Percentiles rank a stretch among this genome's conserved stretches.
phyloP scores from a whole-genome alignment of 2,329 filamentous ascomycete genomes.

The Calonectria pseudoreteaudii region DNA sequence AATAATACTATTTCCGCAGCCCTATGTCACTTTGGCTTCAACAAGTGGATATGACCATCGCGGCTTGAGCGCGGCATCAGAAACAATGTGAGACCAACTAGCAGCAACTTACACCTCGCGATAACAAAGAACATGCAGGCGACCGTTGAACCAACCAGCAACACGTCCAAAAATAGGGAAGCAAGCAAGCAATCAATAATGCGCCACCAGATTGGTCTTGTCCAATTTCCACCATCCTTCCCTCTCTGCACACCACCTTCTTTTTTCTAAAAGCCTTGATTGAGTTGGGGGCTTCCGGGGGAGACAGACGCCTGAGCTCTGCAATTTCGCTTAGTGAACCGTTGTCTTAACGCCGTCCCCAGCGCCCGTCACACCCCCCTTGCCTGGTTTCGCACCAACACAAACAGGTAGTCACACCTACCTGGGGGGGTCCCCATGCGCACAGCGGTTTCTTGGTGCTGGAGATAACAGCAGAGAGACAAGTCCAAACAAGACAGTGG shows the following conservation, averaged over 20 bases:
- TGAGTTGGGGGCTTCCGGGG: background rate
- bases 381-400: background rate
- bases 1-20: background rate
- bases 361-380: conserved; percentile 18
- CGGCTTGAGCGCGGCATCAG: background rate
- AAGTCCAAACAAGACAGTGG: conserved; percentile 12
- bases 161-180: background rate
- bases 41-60: background rate
- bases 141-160: background rate
- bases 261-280: background rate
- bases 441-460: background rate
- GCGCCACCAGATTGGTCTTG: background rate
- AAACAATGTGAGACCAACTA: background rate
- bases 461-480: conserved; percentile 15
- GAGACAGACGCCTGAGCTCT: conserved; percentile 19
- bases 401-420: background rate
- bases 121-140: background rate
- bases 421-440: background rate
- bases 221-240: conserved; percentile 8
- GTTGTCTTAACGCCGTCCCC: conserved; percentile 24
- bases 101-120: background rate
- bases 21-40: background rate
- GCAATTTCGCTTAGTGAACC: conserved; percentile 28
- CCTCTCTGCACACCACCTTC: background rate
- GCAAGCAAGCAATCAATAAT: background rate